Conservation (phyloP, 306 rosid genomes). For the Cicer arietinum region DNA sequence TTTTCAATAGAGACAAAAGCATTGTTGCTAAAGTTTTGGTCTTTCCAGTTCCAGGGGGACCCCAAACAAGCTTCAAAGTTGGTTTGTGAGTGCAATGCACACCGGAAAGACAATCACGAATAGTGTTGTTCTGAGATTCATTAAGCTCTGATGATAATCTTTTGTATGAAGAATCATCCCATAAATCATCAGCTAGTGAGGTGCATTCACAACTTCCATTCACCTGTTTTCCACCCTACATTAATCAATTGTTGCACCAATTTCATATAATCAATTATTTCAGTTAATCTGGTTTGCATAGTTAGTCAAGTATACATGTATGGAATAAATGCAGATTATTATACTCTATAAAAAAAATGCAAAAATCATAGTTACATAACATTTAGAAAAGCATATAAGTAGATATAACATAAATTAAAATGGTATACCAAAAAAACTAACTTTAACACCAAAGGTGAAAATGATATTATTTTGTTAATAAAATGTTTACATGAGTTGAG, state of each 20-base stretch:
- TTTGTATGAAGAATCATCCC: constrained; percentile 3
- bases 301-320: neutral
- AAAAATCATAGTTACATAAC: too few relatives aligned
- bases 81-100: constrained; percentile 36
- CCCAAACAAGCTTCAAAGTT: constrained; percentile 66
- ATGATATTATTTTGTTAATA: too few relatives aligned
- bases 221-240: constrained; percentile 46
- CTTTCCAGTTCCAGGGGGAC: constrained; percentile 88
- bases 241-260: neutral
- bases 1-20: constrained; percentile 50
- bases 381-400: too few relatives aligned
- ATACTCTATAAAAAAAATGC: too few relatives aligned
- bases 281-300: neutral
- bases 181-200: neutral
- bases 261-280: neutral
- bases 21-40: constrained; percentile 58
- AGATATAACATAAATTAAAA: too few relatives aligned
- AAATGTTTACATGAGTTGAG: too few relatives aligned
- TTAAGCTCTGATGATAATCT: constrained; percentile 44
- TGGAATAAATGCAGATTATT: too few relatives aligned
- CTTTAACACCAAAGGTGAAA: too few relatives aligned
- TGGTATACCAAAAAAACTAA: too few relatives aligned
- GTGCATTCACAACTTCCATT: constrained; percentile 19
- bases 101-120: constrained; percentile 53
- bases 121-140: constrained; percentile 57